These are phyloP conservation scores for Aspergillus jensenii DNA, from an alignment of 2,329 filamentous ascomycete species.

Conservation along the genomic window DNA sequence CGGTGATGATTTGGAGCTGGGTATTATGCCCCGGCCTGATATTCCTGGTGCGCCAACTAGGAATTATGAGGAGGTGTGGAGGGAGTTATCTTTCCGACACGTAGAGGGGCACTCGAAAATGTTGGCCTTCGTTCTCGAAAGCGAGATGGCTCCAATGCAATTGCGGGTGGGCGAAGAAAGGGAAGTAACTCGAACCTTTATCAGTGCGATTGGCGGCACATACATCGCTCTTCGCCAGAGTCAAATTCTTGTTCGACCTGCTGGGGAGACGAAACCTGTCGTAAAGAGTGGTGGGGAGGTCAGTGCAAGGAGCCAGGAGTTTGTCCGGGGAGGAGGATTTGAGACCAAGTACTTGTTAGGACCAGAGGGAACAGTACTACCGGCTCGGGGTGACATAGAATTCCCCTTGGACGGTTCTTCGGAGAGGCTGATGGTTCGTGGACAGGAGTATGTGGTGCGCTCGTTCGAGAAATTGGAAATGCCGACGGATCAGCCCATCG, in stretches of 20 bases:
- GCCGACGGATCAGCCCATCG: neutral
- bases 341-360: constrained; percentile 5
- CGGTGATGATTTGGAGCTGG: constrained; percentile 42
- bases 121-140: constrained; percentile 34
- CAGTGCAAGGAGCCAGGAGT: constrained; percentile 30
- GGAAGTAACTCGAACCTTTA: constrained; percentile 27
- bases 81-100: constrained; percentile 41
- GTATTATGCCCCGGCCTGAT: constrained; percentile 40
- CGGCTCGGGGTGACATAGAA: neutral
- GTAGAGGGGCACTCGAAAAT: constrained; percentile 24
- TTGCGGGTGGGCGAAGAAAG: constrained; percentile 16
- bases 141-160: constrained; percentile 10
- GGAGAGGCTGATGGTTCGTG: neutral
- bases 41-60: constrained; percentile 30
- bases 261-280: constrained; percentile 11
- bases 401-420: neutral
- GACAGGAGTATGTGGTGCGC: constrained; percentile 7
- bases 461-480: constrained; percentile 2
- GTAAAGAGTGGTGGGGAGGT: constrained; percentile 26
- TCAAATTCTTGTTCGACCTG: constrained; percentile 17
- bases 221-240: constrained; percentile 30
- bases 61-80: constrained; percentile 68
- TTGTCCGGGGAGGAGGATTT: constrained; percentile 4
- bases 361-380: neutral
- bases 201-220: constrained; percentile 31